phyloP scores from a whole-genome alignment of 2,329 filamentous ascomycete genomes.

The Penicillium sp. region DNA sequence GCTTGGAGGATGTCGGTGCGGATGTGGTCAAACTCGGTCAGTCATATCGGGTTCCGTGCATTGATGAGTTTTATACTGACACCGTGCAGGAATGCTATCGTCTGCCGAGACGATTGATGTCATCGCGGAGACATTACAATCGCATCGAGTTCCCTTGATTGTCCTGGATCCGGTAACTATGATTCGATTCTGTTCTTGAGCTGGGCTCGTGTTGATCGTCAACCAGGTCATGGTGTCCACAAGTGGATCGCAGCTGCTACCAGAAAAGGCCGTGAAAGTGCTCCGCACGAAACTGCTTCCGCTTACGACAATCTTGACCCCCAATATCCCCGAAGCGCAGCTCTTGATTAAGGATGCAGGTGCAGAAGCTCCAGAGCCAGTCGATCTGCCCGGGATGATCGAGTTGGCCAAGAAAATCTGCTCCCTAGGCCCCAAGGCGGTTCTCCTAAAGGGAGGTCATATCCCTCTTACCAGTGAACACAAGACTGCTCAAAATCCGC shows the following conservation, averaged over 20 bases:
- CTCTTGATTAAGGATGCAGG: conserved; percentile 44
- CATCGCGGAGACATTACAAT: conserved; percentile 60
- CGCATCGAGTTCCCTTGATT: conserved; percentile 54
- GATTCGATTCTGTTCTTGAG: neutral
- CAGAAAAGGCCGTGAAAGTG: conserved; percentile 39
- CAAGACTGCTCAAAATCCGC: conserved; percentile 53
- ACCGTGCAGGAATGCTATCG: conserved; percentile 68
- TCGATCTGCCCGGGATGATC: conserved; percentile 62
- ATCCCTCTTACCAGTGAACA: conserved; percentile 66
- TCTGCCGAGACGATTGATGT: conserved; percentile 65
- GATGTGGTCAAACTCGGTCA: conserved; percentile 90
- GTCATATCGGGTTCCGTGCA: conserved; percentile 17
- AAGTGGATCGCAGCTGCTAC: conserved; percentile 46
- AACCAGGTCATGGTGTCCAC: conserved; percentile 75
- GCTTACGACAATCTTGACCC: conserved; percentile 45
- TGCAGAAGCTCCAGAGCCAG: conserved; percentile 43
- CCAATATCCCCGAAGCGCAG: conserved; percentile 48
- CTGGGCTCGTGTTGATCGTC: conserved; percentile 9
- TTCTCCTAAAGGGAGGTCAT: conserved; percentile 88
- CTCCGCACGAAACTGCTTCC: conserved; percentile 42
- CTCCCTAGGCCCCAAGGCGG: conserved; percentile 67
- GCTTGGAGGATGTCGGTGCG: conserved; percentile 74
- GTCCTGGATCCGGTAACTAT: conserved; percentile 69
- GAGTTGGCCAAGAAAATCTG: conserved; percentile 62
- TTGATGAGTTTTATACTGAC: conserved; percentile 2